phyloP scores from a whole-genome alignment of 1,284 basidiomycete genomes.

The Singerocomus inundabilis region DNA sequence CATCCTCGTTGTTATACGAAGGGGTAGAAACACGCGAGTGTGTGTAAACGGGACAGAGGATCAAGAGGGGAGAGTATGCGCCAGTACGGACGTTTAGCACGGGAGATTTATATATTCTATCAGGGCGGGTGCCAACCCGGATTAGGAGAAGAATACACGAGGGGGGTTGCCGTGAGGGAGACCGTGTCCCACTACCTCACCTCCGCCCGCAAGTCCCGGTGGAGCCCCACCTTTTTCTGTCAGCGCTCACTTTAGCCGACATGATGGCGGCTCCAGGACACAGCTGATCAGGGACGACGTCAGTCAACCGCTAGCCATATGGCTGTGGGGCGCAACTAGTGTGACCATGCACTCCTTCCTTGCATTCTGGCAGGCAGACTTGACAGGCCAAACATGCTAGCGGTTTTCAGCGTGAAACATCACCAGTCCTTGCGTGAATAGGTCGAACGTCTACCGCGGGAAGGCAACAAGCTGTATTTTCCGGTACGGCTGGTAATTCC shows the following conservation, averaged over 20 bases:
- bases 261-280: background rate
- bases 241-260: constrained; percentile 6
- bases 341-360: too few species aligned
- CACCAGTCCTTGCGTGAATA: background rate
- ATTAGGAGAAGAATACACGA: constrained; percentile 2
- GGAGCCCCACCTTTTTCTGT: constrained; percentile 14
- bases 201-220: background rate
- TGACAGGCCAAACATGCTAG: too few species aligned
- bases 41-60: too few species aligned
- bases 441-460: background rate
- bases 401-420: background rate
- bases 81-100: too few species aligned
- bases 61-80: too few species aligned
- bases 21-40: too few species aligned
- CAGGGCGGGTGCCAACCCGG: background rate
- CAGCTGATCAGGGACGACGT: background rate
- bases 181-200: background rate
- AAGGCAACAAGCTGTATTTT: background rate
- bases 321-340: background rate
- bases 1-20: too few species aligned
- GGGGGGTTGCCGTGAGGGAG: constrained; percentile 9
- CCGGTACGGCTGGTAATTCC: background rate
- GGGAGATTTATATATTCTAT: constrained; percentile 20
- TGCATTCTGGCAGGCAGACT: too few species aligned
- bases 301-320: background rate